These are phyloP conservation scores for Coniella vitis DNA, from an alignment of 2,329 filamentous ascomycete genomes.

Conservation along the genomic window DNA sequence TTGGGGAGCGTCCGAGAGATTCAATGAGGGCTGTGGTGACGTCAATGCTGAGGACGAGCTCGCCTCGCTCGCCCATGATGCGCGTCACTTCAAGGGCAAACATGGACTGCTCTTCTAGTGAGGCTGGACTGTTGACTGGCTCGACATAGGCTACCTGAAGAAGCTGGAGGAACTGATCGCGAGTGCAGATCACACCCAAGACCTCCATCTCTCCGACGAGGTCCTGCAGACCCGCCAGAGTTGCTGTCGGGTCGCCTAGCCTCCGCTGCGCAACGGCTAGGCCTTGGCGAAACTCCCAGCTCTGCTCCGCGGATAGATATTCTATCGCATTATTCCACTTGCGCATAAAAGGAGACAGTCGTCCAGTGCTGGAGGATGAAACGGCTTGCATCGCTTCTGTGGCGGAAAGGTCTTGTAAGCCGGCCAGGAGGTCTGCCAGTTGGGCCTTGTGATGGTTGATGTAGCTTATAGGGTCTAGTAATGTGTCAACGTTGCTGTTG, in stretches of 20 bases:
- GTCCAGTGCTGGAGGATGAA: background rate
- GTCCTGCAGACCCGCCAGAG: constrained; percentile 18
- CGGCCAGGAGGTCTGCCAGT: constrained; percentile 11
- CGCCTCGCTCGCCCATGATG: constrained; percentile 38
- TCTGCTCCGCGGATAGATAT: constrained; percentile 24
- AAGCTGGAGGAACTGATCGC: constrained; percentile 30
- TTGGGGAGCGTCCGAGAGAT: constrained; percentile 27
- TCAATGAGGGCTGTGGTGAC: constrained; percentile 45
- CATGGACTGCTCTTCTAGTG: constrained; percentile 26
- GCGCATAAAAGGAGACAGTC: constrained; percentile 5
- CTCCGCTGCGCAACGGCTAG: constrained; percentile 23
- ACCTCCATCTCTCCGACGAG: constrained; percentile 34
- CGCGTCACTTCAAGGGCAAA: constrained; percentile 38
- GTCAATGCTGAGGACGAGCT: constrained; percentile 36
- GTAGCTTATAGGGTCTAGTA: constrained; percentile 11
- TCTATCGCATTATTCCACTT: constrained; percentile 21
- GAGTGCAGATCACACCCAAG: constrained; percentile 29
- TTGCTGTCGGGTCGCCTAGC: constrained; percentile 11
- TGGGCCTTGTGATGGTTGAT: constrained; percentile 2
- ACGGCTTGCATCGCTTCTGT: constrained; percentile 8
- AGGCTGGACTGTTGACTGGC: constrained; percentile 16
- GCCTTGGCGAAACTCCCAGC: constrained; percentile 28
- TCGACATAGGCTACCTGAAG: constrained; percentile 32
- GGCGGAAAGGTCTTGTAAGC: background rate
- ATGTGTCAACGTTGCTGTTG: constrained; percentile 12